phyloP scores from a whole-genome alignment of 768 basidiomycete species.

The Phylloporus sp. region DNA sequence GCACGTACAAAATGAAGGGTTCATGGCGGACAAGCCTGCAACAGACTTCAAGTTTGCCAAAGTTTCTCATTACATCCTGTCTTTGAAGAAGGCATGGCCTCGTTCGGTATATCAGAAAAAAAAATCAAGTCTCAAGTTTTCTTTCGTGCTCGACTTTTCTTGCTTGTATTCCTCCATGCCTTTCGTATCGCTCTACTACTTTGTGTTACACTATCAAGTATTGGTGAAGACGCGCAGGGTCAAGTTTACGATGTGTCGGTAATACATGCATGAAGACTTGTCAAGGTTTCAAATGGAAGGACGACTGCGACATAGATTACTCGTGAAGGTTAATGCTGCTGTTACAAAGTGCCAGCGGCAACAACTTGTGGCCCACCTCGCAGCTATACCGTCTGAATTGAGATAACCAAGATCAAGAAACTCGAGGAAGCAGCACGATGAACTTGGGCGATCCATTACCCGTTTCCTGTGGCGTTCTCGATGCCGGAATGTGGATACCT shows the following conservation, averaged over 20 bases:
- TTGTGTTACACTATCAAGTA: slow-evolving; percentile 41
- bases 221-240: slow-evolving; percentile 34
- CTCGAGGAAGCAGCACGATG: background rate
- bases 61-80: slow-evolving; percentile 46
- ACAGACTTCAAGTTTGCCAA: slow-evolving; percentile 44
- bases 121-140: slow-evolving; percentile 66
- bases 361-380: slow-evolving; percentile 2
- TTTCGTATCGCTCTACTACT: slow-evolving; percentile 45
- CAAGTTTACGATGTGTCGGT: slow-evolving; percentile 36
- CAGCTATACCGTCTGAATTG: slow-evolving; percentile 22
- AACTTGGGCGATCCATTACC: background rate
- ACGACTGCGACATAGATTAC: slow-evolving; percentile 7
- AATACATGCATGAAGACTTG: slow-evolving; percentile 33
- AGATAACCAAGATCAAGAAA: slow-evolving; percentile 18
- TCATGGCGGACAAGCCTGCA: slow-evolving; percentile 36
- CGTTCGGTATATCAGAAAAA: slow-evolving; percentile 50
- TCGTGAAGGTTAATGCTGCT: slow-evolving; percentile 14
- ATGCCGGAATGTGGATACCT: slow-evolving; percentile 6
- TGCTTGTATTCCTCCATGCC: slow-evolving; percentile 36
- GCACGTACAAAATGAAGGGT: slow-evolving; percentile 40
- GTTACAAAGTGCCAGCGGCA: slow-evolving; percentile 2
- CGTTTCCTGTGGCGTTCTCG: background rate
- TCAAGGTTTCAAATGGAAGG: slow-evolving; percentile 21
- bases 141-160: slow-evolving; percentile 51
- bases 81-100: slow-evolving; percentile 41